A percentile compares a stretch with the other conserved stretches of the same genome.
Evolutionary conservation across 192 early-diverging fungal species (phyloP).

Genomic region (Mortierella antarctica): DNA sequence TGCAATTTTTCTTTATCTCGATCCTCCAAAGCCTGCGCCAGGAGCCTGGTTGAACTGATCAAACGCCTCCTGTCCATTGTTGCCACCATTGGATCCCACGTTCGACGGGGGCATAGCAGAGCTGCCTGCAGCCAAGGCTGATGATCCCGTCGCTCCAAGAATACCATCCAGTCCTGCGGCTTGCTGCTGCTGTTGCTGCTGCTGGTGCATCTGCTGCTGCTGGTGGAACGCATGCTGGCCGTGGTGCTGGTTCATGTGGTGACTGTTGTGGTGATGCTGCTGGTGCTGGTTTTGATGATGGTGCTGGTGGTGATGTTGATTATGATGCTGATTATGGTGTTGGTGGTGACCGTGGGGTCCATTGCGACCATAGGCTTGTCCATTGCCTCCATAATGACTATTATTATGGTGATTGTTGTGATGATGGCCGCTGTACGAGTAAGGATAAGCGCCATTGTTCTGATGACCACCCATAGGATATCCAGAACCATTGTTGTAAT

Average conservation of each 20-base stretch:
- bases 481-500: constrained; percentile 48
- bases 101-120: constrained; percentile 33
- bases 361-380: constrained; percentile 38
- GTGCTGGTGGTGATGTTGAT: constrained; percentile 12
- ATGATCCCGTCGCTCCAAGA: constrained; percentile 39
- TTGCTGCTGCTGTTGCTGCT: constrained; percentile 30
- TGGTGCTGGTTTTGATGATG: constrained; percentile 32
- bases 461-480: constrained; percentile 45
- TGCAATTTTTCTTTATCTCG: constrained; percentile 8
- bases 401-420: constrained; percentile 30
- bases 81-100: constrained; percentile 26
- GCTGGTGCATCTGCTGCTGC: not conserved
- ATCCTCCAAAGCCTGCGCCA: not conserved
- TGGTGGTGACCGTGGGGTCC: constrained; percentile 49
- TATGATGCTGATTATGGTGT: constrained; percentile 52
- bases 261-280: constrained; percentile 28
- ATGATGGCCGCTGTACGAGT: constrained; percentile 31
- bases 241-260: constrained; percentile 19
- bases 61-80: constrained; percentile 37
- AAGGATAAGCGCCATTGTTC: constrained; percentile 49
- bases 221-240: not conserved
- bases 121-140: constrained; percentile 48
- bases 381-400: constrained; percentile 39
- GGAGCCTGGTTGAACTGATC: constrained; percentile 12
- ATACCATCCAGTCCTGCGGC: constrained; percentile 25